These are phyloP conservation scores for Alopecurus myosuroides DNA, from an alignment of 176 grass and related monocot species.

Conservation along the genomic window DNA sequence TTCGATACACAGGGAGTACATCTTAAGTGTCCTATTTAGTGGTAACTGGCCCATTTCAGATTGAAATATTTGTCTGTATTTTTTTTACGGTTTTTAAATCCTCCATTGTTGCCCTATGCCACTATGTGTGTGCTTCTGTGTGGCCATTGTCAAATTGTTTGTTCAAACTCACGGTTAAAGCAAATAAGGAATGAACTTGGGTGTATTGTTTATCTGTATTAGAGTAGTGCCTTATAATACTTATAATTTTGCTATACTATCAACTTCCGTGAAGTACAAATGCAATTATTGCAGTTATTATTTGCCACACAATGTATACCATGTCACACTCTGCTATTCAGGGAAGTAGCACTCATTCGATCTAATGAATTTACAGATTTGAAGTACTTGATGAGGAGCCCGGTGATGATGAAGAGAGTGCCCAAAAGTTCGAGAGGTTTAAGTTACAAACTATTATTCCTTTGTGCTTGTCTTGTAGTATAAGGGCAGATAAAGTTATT, in stretches of 20 bases:
- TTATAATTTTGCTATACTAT: background rate
- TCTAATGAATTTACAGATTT: conserved; percentile 62
- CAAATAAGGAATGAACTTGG: background rate
- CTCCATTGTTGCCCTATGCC: background rate
- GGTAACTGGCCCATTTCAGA: background rate
- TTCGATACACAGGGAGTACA: too few relatives aligned
- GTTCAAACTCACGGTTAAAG: background rate
- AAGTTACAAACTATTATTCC: conserved; percentile 12
- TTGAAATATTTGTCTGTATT: background rate
- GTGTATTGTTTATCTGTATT: background rate
- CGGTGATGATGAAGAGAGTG: conserved; percentile 94
- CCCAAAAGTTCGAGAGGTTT: conserved; percentile 62
- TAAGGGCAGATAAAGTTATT: background rate
- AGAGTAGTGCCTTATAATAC: background rate
- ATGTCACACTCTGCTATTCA: background rate
- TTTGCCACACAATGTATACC: background rate
- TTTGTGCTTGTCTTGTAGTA: conserved; percentile 28
- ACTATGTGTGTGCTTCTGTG: background rate
- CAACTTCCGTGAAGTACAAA: background rate
- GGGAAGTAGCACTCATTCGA: conserved; percentile 1
- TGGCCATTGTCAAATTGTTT: background rate
- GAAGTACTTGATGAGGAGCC: conserved; percentile 96
- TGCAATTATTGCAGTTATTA: background rate
- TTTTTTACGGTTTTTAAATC: background rate
- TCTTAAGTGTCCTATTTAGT: background rate